Evolutionary conservation across 345 rosid species (phyloP).

Genomic region (Schrenkiella parvula): DNA sequence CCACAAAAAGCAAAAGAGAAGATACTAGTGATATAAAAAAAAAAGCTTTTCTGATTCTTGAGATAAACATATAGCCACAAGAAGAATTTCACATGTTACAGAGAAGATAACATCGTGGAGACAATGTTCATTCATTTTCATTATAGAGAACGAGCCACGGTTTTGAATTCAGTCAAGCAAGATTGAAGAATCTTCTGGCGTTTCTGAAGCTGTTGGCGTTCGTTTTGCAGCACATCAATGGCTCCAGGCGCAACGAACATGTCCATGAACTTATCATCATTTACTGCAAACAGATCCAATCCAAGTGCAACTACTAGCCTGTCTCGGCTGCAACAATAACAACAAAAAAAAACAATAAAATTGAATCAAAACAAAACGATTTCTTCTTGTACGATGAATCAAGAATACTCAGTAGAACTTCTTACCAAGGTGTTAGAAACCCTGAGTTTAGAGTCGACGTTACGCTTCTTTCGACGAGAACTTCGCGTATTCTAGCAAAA

Average conservation of each 20-base stretch:
- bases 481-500: conserved; percentile 89
- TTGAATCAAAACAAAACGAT: background rate
- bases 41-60: background rate
- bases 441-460: conserved; percentile 88
- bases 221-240: conserved; percentile 60
- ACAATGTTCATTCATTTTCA: conserved; percentile 15
- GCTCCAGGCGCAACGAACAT: conserved; percentile 97
- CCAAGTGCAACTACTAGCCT: conserved; percentile 75
- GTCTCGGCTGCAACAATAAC: conserved; percentile 45
- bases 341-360: background rate
- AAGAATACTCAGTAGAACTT: background rate
- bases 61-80: background rate
- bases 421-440: conserved; percentile 94
- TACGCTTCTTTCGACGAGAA: conserved; percentile 86
- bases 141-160: conserved; percentile 66
- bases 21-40: too few species aligned
- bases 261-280: conserved; percentile 87
- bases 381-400: background rate
- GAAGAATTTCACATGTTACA: background rate
- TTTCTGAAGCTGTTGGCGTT: conserved; percentile 68
- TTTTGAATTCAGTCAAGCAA: conserved; percentile 82
- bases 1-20: too few species aligned
- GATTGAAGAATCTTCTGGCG: conserved; percentile 80
- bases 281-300: conserved; percentile 78
- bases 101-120: conserved; percentile 21